Evolutionary conservation across 2,329 filamentous ascomycete species (phyloP).

Genomic region (Drechslerella dactyloides): DNA sequence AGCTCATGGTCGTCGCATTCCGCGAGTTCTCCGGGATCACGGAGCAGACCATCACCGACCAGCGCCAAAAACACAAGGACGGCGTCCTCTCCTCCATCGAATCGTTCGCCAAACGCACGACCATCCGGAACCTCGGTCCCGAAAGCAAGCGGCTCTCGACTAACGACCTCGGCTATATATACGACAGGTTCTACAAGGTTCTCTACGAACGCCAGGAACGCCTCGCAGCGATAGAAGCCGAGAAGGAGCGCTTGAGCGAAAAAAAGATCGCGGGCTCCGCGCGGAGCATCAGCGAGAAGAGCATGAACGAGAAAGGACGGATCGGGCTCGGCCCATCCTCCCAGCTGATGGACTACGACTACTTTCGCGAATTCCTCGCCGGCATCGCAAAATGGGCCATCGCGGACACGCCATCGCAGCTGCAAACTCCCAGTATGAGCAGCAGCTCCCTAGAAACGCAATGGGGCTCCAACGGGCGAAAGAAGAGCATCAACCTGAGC

Average conservation of each 20-base stretch:
- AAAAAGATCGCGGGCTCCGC: constrained; percentile 41
- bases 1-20: constrained; percentile 98
- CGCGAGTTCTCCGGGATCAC: constrained; percentile 97
- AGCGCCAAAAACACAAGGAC: constrained; percentile 90
- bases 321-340: constrained; percentile 88
- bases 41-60: constrained; percentile 86
- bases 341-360: constrained; percentile 95
- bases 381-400: constrained; percentile 91
- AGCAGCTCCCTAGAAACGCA: constrained; percentile 60
- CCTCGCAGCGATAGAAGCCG: constrained; percentile 76
- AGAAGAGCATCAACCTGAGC: constrained; percentile 46
- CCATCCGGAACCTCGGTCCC: constrained; percentile 90
- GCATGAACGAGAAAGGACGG: constrained; percentile 74
- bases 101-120: constrained; percentile 94
- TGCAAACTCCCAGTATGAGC: constrained; percentile 54
- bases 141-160: constrained; percentile 89
- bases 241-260: constrained; percentile 61
- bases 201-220: constrained; percentile 91
- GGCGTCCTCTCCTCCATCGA: constrained; percentile 94
- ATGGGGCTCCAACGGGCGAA: constrained; percentile 35
- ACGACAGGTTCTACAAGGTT: constrained; percentile 91
- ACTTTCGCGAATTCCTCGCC: constrained; percentile 91
- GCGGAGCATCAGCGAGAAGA: constrained; percentile 48
- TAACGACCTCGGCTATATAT: constrained; percentile 86
- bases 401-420: constrained; percentile 75